These are phyloP conservation scores for Kodamaea suecica DNA, from an alignment of 1,139 yeast genomes.

Conservation along the genomic window DNA sequence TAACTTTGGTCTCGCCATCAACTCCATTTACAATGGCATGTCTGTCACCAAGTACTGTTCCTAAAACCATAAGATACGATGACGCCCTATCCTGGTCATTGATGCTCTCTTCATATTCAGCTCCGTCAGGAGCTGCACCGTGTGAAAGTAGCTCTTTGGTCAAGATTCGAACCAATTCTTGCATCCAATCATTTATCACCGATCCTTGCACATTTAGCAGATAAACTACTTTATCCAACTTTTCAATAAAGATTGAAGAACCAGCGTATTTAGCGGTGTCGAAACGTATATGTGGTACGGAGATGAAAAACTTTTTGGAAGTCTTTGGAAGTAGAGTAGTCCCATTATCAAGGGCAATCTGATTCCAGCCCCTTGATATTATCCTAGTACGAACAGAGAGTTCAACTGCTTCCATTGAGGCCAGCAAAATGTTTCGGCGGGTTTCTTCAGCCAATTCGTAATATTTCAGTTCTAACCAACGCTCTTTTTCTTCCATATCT, in stretches of 20 bases:
- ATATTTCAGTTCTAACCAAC: constrained; percentile 33
- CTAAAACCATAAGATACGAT: constrained; percentile 60
- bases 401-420: constrained; percentile 38
- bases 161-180: constrained; percentile 43
- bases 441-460: constrained; percentile 64
- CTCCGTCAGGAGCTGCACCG: constrained; percentile 60
- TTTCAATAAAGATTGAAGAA: constrained; percentile 21
- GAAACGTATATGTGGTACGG: constrained; percentile 28
- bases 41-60: constrained; percentile 57
- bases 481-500: constrained; percentile 14
- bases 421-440: constrained; percentile 50
- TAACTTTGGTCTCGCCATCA: constrained; percentile 21
- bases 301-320: constrained; percentile 32
- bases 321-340: constrained; percentile 30
- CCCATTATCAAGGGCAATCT: constrained; percentile 30
- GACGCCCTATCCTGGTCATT: constrained; percentile 71
- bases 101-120: constrained; percentile 72
- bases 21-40: constrained; percentile 27
- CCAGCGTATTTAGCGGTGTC: constrained; percentile 17
- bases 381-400: constrained; percentile 26
- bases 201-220: constrained; percentile 58
- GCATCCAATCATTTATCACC: constrained; percentile 54
- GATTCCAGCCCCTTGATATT: constrained; percentile 21
- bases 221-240: constrained; percentile 22
- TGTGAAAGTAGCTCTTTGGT: constrained; percentile 43